Base-by-base conservation (phyloP, 2,329 filamentous ascomycete genomes). In the Sclerotinia glacialis region DNA sequence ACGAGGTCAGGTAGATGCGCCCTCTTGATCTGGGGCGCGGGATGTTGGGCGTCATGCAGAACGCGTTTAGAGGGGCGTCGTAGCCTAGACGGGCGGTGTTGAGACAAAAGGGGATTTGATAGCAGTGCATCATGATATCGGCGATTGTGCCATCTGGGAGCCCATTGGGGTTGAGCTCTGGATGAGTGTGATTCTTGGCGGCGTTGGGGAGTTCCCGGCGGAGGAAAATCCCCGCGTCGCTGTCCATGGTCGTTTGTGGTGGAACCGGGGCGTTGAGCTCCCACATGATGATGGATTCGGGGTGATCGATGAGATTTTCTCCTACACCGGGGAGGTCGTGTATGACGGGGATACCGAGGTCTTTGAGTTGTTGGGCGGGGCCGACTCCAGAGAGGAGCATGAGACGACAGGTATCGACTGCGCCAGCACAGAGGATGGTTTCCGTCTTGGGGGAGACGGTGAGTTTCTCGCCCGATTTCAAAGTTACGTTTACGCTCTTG, bases 81-180 rank as follows among this genome's bases (percentile, higher is more conserved):
- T 88, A 96, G 71, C 92, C 92, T 14, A 97, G 84, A 50, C 91
- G 88, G 65, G 84, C 81, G 1, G 92, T 97, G 83, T 96, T 96
- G 72, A 93, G 86, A 69, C 89, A 91, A 80, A 96, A 96, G 64
- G 92, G 92, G 72, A 96, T 96, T 80, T 96, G 93, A 82, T 96
- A 96, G 85, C 92, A 96, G 81, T 96, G 92, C 90, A 95, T 95
- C 93, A 96, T 96, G 74, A 96, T 80, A 76, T 97, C 93, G 70
- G 90, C 90, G 65, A 91, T 88, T 69, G 90, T 85, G 63, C 89
- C 89, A 72, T 96, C 92, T 2, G 80, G 77, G 50, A 84, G 75
- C 7, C 76, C 78, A 23, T 71, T 68, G n/a, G 78, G 74, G 21
- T 76, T 76, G 26, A 75, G 68, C 26, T 62, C 69, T 16, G 73